Percentiles rank a stretch among this genome's conserved stretches.
phyloP scores from a whole-genome alignment of 2,329 filamentous ascomycete genomes.

The Fusarium multiceps region DNA sequence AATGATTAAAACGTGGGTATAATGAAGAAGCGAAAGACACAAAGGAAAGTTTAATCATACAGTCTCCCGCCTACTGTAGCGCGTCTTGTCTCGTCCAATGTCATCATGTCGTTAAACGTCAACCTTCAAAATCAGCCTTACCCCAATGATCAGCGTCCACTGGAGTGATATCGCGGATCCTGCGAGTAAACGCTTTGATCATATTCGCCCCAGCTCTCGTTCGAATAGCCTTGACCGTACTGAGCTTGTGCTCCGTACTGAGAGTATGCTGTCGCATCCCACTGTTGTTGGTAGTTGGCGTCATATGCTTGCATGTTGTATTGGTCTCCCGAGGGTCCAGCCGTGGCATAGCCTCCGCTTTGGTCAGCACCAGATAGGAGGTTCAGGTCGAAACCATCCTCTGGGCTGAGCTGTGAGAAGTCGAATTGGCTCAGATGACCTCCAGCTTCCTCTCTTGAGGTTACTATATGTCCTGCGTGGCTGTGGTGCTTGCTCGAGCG shows the following conservation, averaged over 20 bases:
- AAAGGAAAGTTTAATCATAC: constrained; percentile 23
- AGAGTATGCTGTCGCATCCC: constrained; percentile 31
- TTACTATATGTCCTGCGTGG: constrained; percentile 32
- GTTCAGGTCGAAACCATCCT: constrained; percentile 49
- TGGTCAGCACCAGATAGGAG: constrained; percentile 39
- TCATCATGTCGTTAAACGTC: constrained; percentile 35
- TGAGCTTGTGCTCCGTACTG: constrained; percentile 36
- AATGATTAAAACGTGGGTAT: constrained; percentile 38
- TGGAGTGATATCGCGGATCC: constrained; percentile 35
- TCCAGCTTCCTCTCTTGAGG: constrained; percentile 37
- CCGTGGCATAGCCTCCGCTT: constrained; percentile 40
- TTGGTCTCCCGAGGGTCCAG: constrained; percentile 35
- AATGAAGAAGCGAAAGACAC: constrained; percentile 5
- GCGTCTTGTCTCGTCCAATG: background rate
- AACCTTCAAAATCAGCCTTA: constrained; percentile 25
- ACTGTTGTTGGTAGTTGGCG: constrained; percentile 31
- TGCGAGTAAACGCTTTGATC: constrained; percentile 39
- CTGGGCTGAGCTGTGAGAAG: constrained; percentile 45
- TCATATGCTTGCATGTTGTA: constrained; percentile 30
- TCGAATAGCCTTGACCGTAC: constrained; percentile 38
- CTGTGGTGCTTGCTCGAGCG: constrained; percentile 34
- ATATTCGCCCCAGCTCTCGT: constrained; percentile 36
- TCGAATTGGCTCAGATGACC: constrained; percentile 45
- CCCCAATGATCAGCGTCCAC: constrained; percentile 20
- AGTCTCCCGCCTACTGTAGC: constrained; percentile 10